Evolutionary conservation across 192 early-diverging fungal genomes (phyloP).

Genomic region (Linnemannia zychae): DNA sequence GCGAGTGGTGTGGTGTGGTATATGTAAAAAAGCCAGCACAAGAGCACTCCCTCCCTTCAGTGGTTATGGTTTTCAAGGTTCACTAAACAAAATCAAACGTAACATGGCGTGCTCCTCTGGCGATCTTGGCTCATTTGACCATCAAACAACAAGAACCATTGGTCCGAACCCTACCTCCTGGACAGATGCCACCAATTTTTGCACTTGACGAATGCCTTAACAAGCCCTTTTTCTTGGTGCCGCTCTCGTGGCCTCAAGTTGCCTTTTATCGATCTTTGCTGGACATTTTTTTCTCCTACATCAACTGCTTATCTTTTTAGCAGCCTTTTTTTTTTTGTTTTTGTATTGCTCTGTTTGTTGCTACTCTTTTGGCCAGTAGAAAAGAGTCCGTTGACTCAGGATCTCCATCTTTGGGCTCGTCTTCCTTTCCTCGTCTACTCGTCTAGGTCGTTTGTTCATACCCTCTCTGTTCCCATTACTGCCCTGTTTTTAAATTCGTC

Average conservation of each 20-base stretch:
- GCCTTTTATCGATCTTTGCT: no score
- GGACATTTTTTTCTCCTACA: no score
- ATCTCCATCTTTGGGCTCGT: conserved; percentile 1
- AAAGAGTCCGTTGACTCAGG: neutral
- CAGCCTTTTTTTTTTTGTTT: no score
- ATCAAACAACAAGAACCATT: neutral
- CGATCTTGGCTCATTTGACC: conserved; percentile 33
- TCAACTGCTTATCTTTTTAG: no score
- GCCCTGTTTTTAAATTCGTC: no score
- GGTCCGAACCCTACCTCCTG: neutral
- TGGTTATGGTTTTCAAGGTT: neutral
- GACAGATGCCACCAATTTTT: no score
- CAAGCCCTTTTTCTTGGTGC: neutral
- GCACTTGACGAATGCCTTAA: neutral
- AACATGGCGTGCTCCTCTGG: conserved; percentile 30
- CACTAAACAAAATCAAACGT: neutral
- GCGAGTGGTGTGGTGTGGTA: neutral
- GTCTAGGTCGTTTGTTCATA: no score
- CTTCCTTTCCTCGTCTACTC: neutral
- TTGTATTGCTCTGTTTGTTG: no score
- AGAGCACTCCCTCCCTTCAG: neutral
- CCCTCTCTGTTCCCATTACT: no score
- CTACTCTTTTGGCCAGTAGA: neutral
- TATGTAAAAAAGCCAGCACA: neutral
- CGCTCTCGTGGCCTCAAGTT: no score